These are phyloP conservation scores for Nothophaeocryptopus gaeumannii DNA, from an alignment of 2,329 filamentous ascomycete genomes.

Conservation along the genomic window DNA sequence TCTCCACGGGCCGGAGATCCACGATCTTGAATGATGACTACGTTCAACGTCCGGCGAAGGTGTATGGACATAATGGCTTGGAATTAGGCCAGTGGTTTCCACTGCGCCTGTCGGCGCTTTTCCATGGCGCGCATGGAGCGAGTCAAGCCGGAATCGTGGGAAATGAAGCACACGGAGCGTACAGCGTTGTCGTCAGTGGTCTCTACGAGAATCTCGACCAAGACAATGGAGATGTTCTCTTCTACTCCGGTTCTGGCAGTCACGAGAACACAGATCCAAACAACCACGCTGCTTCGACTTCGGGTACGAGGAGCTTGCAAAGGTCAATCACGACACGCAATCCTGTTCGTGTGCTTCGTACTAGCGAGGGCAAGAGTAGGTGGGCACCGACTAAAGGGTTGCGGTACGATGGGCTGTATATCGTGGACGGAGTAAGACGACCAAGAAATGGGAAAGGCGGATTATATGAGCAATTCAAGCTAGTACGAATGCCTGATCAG, in stretches of 20 bases:
- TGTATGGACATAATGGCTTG: slow-evolving; percentile 27
- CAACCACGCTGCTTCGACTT: slow-evolving; percentile 12
- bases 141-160: slow-evolving; percentile 27
- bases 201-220: slow-evolving; percentile 26
- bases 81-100: slow-evolving; percentile 27
- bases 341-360: slow-evolving; percentile 26
- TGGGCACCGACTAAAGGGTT: slow-evolving; percentile 22
- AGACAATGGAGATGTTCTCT: slow-evolving; percentile 24
- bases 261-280: slow-evolving; percentile 27
- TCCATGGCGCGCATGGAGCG: slow-evolving; percentile 28
- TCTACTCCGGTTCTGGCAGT: slow-evolving; percentile 28
- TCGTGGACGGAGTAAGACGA: slow-evolving; percentile 10
- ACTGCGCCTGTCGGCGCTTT: slow-evolving; percentile 23
- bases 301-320: slow-evolving; percentile 21
- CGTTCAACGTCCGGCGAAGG: slow-evolving; percentile 16
- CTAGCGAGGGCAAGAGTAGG: slow-evolving; percentile 9
- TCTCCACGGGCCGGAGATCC: slow-evolving; percentile 5
- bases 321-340: slow-evolving; percentile 11
- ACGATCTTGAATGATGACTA: slow-evolving; percentile 16
- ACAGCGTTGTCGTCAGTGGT: slow-evolving; percentile 26
- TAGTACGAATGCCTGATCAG: slow-evolving; percentile 19
- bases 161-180: slow-evolving; percentile 20
- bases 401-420: slow-evolving; percentile 30
- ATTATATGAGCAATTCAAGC: slow-evolving; percentile 29
- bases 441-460: slow-evolving; percentile 26